A percentile compares a stretch with the other conserved stretches of the same genome.
Evolutionary conservation across 176 grass and related monocot genomes (phyloP).

Genomic region (Aegilops tauschii): DNA sequence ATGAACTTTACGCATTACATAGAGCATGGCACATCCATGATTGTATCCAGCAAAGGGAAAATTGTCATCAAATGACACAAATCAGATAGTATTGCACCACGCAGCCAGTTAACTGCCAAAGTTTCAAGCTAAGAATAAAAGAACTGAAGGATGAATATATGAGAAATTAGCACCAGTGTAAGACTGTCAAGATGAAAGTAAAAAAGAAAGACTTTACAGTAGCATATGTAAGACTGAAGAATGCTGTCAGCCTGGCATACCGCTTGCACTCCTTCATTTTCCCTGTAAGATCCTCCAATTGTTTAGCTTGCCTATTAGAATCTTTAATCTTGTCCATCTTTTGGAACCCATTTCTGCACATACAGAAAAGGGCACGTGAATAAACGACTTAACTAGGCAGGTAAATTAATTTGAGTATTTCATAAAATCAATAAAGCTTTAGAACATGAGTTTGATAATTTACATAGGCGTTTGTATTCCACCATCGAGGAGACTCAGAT

Average conservation of each 20-base stretch:
- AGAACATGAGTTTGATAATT: neutral
- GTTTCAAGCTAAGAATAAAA: constrained; percentile 15
- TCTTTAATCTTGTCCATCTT: constrained; percentile 99
- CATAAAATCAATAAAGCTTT: neutral
- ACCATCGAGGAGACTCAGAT: neutral
- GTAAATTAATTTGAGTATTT: neutral
- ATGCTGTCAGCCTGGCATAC: constrained; percentile 40
- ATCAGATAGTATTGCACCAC: constrained; percentile 13
- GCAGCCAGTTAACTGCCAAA: neutral
- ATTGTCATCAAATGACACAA: neutral
- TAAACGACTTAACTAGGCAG: neutral
- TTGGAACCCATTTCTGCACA: constrained; percentile 94
- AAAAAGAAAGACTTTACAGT: neutral
- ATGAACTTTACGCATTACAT: constrained; percentile 7
- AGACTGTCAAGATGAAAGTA: neutral
- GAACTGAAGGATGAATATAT: neutral
- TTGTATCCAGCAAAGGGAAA: constrained; percentile 12
- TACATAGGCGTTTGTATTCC: neutral
- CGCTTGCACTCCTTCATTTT: constrained; percentile 97
- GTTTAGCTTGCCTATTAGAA: constrained; percentile 83
- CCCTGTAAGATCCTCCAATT: constrained; percentile 90
- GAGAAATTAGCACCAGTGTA: neutral
- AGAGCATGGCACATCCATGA: neutral
- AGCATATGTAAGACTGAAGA: constrained; percentile 27
- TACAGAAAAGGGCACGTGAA: neutral